A percentile compares a stretch with the other conserved stretches of the same genome.
Evolutionary conservation across 2,329 filamentous ascomycete species (phyloP).

Genomic region (Fusarium mundagurra): DNA sequence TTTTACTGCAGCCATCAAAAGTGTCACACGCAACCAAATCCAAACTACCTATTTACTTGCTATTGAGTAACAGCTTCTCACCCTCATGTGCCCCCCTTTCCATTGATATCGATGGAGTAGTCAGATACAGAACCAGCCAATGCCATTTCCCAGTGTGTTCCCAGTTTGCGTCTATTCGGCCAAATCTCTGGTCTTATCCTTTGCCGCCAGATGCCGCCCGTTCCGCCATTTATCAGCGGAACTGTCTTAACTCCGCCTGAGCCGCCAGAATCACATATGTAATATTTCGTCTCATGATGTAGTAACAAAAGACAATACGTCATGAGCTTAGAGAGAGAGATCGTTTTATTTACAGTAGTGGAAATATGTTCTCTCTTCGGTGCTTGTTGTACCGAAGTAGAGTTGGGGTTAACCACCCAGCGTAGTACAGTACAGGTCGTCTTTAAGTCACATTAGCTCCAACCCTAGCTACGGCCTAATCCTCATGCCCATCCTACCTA

Average conservation of each 20-base stretch:
- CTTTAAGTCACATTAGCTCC: not conserved
- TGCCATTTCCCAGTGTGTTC: not conserved
- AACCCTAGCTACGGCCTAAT: not conserved
- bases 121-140: slow-evolving; percentile 5
- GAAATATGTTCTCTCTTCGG: not conserved
- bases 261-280: not conserved
- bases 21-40: not conserved
- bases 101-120: slow-evolving; percentile 10
- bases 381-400: not conserved
- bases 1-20: not conserved
- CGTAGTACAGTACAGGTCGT: not conserved
- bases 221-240: slow-evolving; percentile 16
- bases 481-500: not conserved
- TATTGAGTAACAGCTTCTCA: slow-evolving; percentile 7
- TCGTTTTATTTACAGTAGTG: not conserved
- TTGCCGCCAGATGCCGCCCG: slow-evolving; percentile 21
- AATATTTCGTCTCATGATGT: not conserved
- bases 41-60: not conserved
- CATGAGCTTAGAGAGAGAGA: not conserved
- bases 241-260: slow-evolving; percentile 8
- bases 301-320: not conserved
- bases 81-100: slow-evolving; percentile 5
- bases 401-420: not conserved
- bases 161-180: not conserved
- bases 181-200: not conserved